A percentile compares a stretch with the other conserved stretches of the same genome.
These are phyloP conservation scores for Kalanchoe fedtschenkoi DNA, from an alignment of 164 flowering plant genomes.

Conservation along the genomic window DNA sequence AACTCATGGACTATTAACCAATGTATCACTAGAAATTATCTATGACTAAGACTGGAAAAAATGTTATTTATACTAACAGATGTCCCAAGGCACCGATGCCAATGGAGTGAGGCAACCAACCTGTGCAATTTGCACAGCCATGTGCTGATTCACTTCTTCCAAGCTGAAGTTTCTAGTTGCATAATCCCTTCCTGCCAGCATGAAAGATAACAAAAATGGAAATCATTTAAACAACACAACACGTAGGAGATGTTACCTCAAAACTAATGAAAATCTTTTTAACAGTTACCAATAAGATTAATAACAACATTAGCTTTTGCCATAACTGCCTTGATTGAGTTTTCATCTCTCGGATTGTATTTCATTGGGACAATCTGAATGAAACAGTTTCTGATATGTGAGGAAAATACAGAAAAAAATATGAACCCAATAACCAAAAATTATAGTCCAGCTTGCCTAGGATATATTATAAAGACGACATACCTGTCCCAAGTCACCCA, in stretches of 20 bases:
- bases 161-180: slow-evolving; percentile 90
- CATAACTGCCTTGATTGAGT: slow-evolving; percentile 90
- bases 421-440: background rate
- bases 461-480: background rate
- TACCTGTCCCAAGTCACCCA: slow-evolving; percentile 99
- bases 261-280: too few relatives aligned
- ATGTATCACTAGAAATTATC: background rate
- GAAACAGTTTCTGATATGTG: background rate
- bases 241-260: background rate
- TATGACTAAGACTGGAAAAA: background rate
- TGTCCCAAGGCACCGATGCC: background rate
- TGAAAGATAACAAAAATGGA: background rate
- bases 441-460: background rate
- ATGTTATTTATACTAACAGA: background rate
- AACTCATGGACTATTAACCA: background rate
- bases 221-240: background rate
- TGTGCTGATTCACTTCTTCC: slow-evolving; percentile 78
- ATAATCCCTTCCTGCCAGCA: slow-evolving; percentile 72
- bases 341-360: slow-evolving; percentile 88
- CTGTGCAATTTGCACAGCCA: slow-evolving; percentile 81
- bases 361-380: slow-evolving; percentile 94
- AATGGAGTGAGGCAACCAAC: slow-evolving; percentile 28
- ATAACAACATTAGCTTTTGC: slow-evolving; percentile 96
- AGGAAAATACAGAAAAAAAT: too few relatives aligned
- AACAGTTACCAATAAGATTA: slow-evolving; percentile 74